A percentile compares a stretch with the other conserved stretches of the same genome.
Evolutionary conservation across 2,329 filamentous ascomycete genomes (phyloP).

Genomic region (Scolecobasidium constrictum): DNA sequence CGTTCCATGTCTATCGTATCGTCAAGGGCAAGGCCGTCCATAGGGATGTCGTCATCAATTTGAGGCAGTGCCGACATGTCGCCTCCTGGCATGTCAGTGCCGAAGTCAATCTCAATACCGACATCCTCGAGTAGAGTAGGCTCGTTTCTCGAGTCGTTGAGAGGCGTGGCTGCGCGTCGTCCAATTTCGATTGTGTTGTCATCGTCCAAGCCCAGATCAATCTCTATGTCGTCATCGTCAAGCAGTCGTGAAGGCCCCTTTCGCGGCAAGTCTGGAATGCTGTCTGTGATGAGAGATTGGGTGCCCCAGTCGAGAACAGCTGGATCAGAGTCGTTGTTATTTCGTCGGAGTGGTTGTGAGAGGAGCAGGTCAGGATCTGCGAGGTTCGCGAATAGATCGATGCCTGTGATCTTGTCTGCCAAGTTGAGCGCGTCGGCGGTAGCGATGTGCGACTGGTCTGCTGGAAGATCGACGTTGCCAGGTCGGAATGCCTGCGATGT

Average conservation of each 20-base stretch:
- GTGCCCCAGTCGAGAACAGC: conserved; percentile 42
- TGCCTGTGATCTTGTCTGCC: conserved; percentile 85
- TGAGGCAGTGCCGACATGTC: conserved; percentile 17
- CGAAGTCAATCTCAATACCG: conserved; percentile 40
- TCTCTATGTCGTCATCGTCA: conserved; percentile 17
- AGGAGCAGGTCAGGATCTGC: conserved; percentile 81
- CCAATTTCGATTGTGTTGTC: conserved; percentile 73
- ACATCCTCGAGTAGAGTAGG: conserved; percentile 29
- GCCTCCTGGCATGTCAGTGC: conserved; percentile 21
- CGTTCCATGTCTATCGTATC: conserved; percentile 3
- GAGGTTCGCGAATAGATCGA: conserved; percentile 67
- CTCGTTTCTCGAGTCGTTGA: conserved; percentile 3
- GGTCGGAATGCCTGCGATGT: conserved; percentile 75
- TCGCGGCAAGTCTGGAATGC: conserved; percentile 42
- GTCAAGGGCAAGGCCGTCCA: conserved; percentile 7
- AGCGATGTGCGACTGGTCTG: conserved; percentile 61
- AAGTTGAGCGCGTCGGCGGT: conserved; percentile 80
- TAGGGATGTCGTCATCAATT: conserved; percentile 36
- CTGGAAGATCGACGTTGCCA: conserved; percentile 91
- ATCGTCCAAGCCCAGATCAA: conserved; percentile 36
- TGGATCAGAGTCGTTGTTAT: neutral
- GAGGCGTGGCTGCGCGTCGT: conserved; percentile 64
- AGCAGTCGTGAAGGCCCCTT: conserved; percentile 24
- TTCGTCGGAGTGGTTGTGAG: conserved; percentile 50
- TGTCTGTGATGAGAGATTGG: conserved; percentile 71